Percentiles rank a stretch among this genome's conserved stretches.
phyloP scores from a whole-genome alignment of 495 filamentous ascomycete genomes.

The Penicillium angulare region DNA sequence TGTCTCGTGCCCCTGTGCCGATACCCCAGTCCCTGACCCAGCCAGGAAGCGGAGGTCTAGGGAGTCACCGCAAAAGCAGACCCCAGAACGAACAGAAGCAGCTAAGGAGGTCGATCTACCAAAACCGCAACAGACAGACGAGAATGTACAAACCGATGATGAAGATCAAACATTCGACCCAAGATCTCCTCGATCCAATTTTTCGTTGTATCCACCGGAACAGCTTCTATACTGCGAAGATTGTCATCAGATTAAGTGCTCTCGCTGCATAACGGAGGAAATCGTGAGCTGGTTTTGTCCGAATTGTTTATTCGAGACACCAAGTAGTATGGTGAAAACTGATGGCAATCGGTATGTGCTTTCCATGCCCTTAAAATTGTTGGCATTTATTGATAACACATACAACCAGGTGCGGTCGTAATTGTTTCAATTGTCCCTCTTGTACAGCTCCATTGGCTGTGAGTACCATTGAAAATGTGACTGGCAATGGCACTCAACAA shows the following conservation, averaged over 20 bases:
- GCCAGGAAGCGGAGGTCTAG: slow-evolving; percentile 39
- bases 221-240: slow-evolving; percentile 94
- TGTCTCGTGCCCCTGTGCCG: slow-evolving; percentile 88
- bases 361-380: not conserved
- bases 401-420: slow-evolving; percentile 74
- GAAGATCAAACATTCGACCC: slow-evolving; percentile 86
- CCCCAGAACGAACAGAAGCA: slow-evolving; percentile 30
- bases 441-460: slow-evolving; percentile 81
- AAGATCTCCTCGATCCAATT: slow-evolving; percentile 76
- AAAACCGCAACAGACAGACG: not conserved
- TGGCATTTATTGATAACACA: slow-evolving; percentile 10
- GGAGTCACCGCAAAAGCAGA: slow-evolving; percentile 40
- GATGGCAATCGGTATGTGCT: slow-evolving; percentile 83
- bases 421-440: slow-evolving; percentile 90
- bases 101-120: slow-evolving; percentile 18
- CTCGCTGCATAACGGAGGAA: slow-evolving; percentile 87
- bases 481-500: slow-evolving; percentile 36
- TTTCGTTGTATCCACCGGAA: slow-evolving; percentile 89
- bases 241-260: slow-evolving; percentile 92
- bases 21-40: slow-evolving; percentile 47
- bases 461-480: slow-evolving; percentile 56
- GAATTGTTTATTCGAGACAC: slow-evolving; percentile 93
- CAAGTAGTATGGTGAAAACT: slow-evolving; percentile 81
- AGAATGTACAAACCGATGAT: slow-evolving; percentile 48
- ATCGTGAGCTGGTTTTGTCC: slow-evolving; percentile 93